Percentiles rank a stretch among this genome's conserved stretches.
Conservation (phyloP, 176 grass and related monocot species). For the Chrysopogon serrulatus region DNA sequence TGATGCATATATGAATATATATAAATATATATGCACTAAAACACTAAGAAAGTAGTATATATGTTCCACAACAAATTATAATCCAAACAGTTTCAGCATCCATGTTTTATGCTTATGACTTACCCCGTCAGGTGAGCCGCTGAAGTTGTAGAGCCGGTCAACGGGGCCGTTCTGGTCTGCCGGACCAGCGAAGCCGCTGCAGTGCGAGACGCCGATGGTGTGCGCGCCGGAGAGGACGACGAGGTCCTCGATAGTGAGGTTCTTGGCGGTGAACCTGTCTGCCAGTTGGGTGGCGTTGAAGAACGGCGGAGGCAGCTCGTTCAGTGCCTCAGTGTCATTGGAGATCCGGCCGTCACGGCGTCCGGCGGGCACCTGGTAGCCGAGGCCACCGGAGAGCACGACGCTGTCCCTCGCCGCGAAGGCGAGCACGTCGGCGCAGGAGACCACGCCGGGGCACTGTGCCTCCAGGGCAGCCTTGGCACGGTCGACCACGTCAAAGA, state of each 20-base stretch:
- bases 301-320: slow-evolving; percentile 26
- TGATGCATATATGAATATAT: too few relatives aligned
- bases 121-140: slow-evolving; percentile 31
- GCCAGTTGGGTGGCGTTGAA: slow-evolving; percentile 27
- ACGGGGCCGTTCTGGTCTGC: not conserved
- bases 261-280: slow-evolving; percentile 35
- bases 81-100: too few relatives aligned
- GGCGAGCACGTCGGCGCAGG: slow-evolving; percentile 74
- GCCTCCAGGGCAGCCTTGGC: slow-evolving; percentile 51
- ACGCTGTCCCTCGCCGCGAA: slow-evolving; percentile 58
- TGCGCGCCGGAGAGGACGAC: slow-evolving; percentile 64
- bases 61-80: too few relatives aligned
- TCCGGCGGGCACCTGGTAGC: slow-evolving; percentile 37
- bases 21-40: too few relatives aligned
- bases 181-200: slow-evolving; percentile 15
- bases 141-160: slow-evolving; percentile 33
- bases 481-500: slow-evolving; percentile 39
- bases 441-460: slow-evolving; percentile 40
- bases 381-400: slow-evolving; percentile 13
- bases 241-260: slow-evolving; percentile 49
- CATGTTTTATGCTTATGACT: too few relatives aligned
- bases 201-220: slow-evolving; percentile 53
- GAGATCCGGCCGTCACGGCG: slow-evolving; percentile 48
- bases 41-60: too few relatives aligned
- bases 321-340: not conserved